phyloP scores from a whole-genome alignment of 768 basidiomycete species.

The Termitomyces titanicus region DNA sequence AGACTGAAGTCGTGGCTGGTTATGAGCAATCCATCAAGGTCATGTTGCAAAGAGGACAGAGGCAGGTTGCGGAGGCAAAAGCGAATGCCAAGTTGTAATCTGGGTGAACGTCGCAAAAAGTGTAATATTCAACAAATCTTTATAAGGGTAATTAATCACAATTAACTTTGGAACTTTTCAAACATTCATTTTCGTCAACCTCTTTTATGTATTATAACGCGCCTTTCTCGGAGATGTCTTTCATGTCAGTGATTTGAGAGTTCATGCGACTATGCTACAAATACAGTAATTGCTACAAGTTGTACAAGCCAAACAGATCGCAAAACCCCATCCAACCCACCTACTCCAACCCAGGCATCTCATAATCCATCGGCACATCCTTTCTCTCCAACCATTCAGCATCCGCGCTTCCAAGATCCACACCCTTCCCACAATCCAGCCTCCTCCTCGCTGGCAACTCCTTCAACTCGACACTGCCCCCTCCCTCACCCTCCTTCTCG shows the following conservation, averaged over 20 bases:
- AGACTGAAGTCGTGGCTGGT: conserved; percentile 45
- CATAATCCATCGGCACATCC: conserved; percentile 76
- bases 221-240: too few species aligned
- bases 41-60: conserved; percentile 45
- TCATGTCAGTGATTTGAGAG: too few species aligned
- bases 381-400: conserved; percentile 67
- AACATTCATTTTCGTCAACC: too few species aligned
- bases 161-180: too few species aligned
- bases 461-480: conserved; percentile 42
- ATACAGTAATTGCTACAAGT: not conserved
- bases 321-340: not conserved
- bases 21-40: conserved; percentile 59
- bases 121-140: too few species aligned
- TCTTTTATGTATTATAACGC: too few species aligned
- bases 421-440: conserved; percentile 62
- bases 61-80: conserved; percentile 22
- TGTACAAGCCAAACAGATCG: not conserved
- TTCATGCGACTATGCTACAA: not conserved
- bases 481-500: conserved; percentile 7
- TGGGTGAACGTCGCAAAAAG: not conserved
- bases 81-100: conserved; percentile 28
- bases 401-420: conserved; percentile 60
- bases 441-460: conserved; percentile 56
- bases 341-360: conserved; percentile 48
- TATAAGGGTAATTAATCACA: not conserved